Evolutionary conservation across 2,329 filamentous ascomycete species (phyloP).

Genomic region (Fusarium udum): DNA sequence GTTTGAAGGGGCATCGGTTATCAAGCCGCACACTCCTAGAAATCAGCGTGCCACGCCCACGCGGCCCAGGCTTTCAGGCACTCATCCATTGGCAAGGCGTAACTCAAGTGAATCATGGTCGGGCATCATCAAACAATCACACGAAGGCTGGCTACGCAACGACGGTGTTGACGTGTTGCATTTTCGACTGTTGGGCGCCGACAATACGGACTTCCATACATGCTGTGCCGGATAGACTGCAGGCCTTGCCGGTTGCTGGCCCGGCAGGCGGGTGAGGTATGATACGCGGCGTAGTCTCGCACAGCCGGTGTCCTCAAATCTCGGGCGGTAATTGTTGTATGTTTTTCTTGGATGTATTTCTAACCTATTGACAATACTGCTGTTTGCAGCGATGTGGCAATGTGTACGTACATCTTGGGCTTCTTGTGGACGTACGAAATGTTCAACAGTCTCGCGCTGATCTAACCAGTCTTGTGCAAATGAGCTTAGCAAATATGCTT

Average conservation of each 20-base stretch:
- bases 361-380: not conserved
- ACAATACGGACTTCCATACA: not conserved
- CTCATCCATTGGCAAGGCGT: not conserved
- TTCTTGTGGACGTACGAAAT: not conserved
- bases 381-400: not conserved
- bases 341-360: no score
- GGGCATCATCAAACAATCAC: not conserved
- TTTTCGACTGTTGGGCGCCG: not conserved
- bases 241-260: no score
- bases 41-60: no score
- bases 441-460: not conserved
- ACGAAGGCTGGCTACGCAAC: fast-evolving
- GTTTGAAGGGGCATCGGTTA: no score
- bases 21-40: no score
- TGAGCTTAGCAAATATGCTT: no score
- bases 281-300: not conserved
- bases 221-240: not conserved
- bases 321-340: not conserved
- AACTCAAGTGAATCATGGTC: not conserved
- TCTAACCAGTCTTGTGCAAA: not conserved
- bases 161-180: fast-evolving
- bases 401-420: not conserved
- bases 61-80: not conserved
- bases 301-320: not conserved
- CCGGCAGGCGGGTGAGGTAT: not conserved